These are phyloP conservation scores for Colletotrichum aenigma DNA, from an alignment of 2,329 filamentous ascomycete genomes.

Conservation along the genomic window DNA sequence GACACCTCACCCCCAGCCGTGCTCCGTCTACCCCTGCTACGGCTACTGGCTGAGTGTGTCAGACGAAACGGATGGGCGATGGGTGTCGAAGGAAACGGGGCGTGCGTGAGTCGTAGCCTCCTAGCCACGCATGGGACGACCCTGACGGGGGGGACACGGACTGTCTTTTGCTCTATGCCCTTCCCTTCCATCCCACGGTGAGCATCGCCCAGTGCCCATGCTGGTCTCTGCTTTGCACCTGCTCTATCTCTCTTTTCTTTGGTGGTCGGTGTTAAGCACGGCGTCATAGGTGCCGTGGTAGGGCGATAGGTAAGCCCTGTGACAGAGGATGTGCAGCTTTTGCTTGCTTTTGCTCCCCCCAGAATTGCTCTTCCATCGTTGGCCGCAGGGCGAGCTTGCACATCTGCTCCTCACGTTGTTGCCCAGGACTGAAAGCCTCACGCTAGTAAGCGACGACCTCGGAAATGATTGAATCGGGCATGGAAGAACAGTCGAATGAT, in stretches of 20 bases:
- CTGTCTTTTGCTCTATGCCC: constrained; percentile 11
- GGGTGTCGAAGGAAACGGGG: constrained; percentile 20
- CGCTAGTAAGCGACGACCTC: not conserved
- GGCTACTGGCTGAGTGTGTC: constrained; percentile 15
- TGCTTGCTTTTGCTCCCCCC: not conserved
- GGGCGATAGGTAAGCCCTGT: not conserved
- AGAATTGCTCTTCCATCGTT: not conserved
- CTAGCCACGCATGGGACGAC: constrained; percentile 17
- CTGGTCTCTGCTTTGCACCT: constrained; percentile 1
- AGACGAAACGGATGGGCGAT: constrained; percentile 20
- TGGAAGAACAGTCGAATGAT: constrained; percentile 10
- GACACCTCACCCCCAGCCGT: constrained; percentile 11
- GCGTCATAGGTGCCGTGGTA: not conserved
- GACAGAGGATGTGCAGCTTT: not conserved
- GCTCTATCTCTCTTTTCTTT: not conserved
- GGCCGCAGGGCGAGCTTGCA: not conserved
- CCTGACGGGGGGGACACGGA: constrained; percentile 12
- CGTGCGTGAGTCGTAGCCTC: constrained; percentile 20
- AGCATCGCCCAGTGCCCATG: constrained; percentile 1
- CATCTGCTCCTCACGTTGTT: not conserved
- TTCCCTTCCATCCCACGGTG: not conserved
- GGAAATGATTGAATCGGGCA: constrained; percentile 1
- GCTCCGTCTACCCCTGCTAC: constrained; percentile 18
- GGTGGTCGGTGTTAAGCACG: not conserved
- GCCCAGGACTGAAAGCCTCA: not conserved